Conservation (phyloP, 305 asterid species). For the Plantago lanceolata region DNA sequence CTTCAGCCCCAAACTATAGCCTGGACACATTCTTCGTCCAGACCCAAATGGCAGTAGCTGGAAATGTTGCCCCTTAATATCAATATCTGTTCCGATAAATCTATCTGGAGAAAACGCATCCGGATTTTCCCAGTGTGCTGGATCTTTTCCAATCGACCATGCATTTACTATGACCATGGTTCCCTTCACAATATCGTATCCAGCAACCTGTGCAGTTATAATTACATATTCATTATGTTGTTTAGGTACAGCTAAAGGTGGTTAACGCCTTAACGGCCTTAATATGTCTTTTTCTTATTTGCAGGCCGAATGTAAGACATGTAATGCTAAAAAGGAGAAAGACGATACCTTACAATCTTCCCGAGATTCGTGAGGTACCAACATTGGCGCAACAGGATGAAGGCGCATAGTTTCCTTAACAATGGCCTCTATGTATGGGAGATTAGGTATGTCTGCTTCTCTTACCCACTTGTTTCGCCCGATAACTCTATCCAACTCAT, state of each 20-base stretch:
- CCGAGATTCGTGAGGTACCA: conserved; percentile 1
- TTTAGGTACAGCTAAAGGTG: no score
- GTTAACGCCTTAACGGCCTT: neutral
- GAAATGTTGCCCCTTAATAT: conserved; percentile 7
- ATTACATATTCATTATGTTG: neutral
- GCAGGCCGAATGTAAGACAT: neutral
- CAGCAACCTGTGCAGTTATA: conserved; percentile 2
- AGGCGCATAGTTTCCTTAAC: conserved; percentile 12
- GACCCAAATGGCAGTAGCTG: conserved; percentile 9
- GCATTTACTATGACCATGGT: neutral
- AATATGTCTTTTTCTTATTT: neutral
- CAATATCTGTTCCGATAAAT: conserved; percentile 4
- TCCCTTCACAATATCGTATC: conserved; percentile 7
- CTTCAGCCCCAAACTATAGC: conserved; percentile 8
- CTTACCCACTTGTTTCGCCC: conserved; percentile 4
- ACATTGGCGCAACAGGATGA: conserved; percentile 8
- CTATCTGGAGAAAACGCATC: conserved; percentile 9
- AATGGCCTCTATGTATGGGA: conserved; percentile 10
- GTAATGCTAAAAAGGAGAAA: neutral
- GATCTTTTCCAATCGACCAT: conserved; percentile 9
- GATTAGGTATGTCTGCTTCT: conserved; percentile 7
- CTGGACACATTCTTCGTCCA: conserved; percentile 13
- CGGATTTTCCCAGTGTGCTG: conserved; percentile 3
- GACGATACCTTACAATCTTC: conserved; percentile 7
- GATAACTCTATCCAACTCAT: neutral